These are phyloP conservation scores for Cercis canadensis DNA, from an alignment of 306 rosid species.

Conservation along the genomic window DNA sequence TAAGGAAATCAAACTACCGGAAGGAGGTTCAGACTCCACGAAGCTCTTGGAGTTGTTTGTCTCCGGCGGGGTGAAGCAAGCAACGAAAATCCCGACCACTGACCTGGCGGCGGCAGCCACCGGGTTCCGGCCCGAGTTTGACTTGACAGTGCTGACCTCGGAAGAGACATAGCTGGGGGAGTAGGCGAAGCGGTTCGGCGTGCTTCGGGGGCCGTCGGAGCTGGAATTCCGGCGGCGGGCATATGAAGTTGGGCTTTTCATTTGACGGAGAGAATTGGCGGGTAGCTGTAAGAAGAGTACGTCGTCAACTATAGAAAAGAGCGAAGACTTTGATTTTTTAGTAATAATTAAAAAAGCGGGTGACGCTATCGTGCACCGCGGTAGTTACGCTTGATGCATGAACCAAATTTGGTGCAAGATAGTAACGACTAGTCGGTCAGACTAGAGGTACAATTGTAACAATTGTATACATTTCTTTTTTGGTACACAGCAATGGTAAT, in stretches of 20 bases:
- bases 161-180: constrained; percentile 54
- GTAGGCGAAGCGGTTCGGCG: constrained; percentile 36
- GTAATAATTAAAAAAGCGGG: neutral
- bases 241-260: constrained; percentile 41
- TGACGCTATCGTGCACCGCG: constrained; percentile 12
- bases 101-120: constrained; percentile 62
- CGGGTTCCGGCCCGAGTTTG: constrained; percentile 45
- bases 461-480: no score
- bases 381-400: neutral
- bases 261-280: constrained; percentile 45
- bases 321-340: constrained; percentile 24
- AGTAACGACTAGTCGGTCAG: no score
- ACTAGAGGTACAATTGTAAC: no score
- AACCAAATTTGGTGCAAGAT: neutral
- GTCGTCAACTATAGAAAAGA: constrained; percentile 9
- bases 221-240: constrained; percentile 34
- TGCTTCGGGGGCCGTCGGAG: constrained; percentile 44
- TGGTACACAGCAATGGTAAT: no score
- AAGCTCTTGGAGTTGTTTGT: constrained; percentile 45
- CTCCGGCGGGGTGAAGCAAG: constrained; percentile 84
- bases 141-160: constrained; percentile 35
- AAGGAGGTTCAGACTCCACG: constrained; percentile 51
- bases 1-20: constrained; percentile 43
- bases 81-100: constrained; percentile 56
- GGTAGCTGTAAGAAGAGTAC: neutral